Percentiles rank a stretch among this genome's conserved stretches.
These are phyloP conservation scores for Kickxella alabastrina DNA, from an alignment of 192 early-diverging fungal genomes.

Conservation along the genomic window DNA sequence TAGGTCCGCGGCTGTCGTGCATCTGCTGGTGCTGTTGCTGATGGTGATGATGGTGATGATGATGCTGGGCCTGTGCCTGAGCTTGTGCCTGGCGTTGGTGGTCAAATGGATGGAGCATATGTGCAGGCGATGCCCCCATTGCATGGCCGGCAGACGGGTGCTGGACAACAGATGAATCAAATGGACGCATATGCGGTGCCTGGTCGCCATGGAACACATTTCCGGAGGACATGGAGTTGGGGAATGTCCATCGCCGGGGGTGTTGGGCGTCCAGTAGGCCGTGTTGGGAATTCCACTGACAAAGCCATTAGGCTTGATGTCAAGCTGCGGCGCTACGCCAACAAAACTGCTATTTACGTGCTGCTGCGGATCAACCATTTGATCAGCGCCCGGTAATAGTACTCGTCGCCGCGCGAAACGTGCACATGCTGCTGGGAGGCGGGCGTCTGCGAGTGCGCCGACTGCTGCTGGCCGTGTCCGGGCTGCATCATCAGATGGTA, in stretches of 20 bases:
- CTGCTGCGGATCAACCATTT: conserved; percentile 18
- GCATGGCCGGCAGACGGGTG: conserved; percentile 24
- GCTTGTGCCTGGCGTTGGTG: conserved; percentile 26
- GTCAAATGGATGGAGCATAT: conserved; percentile 43
- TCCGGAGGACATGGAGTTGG: conserved; percentile 37
- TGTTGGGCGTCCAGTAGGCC: conserved; percentile 48
- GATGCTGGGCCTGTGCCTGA: conserved; percentile 7
- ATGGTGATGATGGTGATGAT: conserved; percentile 15
- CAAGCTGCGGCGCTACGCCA: conserved; percentile 38
- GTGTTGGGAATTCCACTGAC: conserved; percentile 15
- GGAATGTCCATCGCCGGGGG: conserved; percentile 48
- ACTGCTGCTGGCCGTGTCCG: conserved; percentile 28
- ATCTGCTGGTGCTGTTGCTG: conserved; percentile 15
- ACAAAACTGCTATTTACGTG: conserved; percentile 37
- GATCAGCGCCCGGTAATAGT: conserved; percentile 23
- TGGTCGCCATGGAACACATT: conserved; percentile 46
- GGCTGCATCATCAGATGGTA: conserved; percentile 50
- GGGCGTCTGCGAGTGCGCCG: conserved; percentile 18
- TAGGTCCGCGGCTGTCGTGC: conserved; percentile 9
- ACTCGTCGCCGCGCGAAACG: conserved; percentile 24
- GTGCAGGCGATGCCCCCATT: conserved; percentile 26
- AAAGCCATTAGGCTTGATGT: conserved; percentile 41
- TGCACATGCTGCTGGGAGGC: conserved; percentile 22
- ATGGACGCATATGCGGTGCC: conserved; percentile 34
- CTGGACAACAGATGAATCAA: conserved; percentile 37